Evolutionary conservation across 768 basidiomycete species (phyloP).

Genomic region (Sarcomyxa edulis): DNA sequence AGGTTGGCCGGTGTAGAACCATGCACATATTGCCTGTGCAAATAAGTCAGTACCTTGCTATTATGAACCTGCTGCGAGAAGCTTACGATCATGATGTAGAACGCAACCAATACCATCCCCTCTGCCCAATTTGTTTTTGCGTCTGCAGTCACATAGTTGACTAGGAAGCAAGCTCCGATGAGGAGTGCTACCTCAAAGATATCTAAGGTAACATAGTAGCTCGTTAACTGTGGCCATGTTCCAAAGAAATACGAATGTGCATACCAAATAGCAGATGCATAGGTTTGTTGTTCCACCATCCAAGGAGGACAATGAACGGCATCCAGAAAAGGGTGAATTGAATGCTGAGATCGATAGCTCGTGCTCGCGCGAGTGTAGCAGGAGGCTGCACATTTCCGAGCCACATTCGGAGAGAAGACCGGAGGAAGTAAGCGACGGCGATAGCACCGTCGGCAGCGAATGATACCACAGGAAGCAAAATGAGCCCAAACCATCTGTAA

Average conservation of each 20-base stretch:
- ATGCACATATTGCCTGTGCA: slow-evolving; percentile 51
- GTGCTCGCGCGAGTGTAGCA: slow-evolving; percentile 55
- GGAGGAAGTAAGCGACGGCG: slow-evolving; percentile 52
- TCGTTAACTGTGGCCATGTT: not conserved
- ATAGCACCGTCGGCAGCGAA: slow-evolving; percentile 69
- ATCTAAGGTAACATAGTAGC: no score
- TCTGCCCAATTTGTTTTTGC: slow-evolving; percentile 79
- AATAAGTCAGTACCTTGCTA: slow-evolving; percentile 2
- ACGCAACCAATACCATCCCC: slow-evolving; percentile 59
- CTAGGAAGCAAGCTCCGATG: slow-evolving; percentile 65
- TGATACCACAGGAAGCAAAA: slow-evolving; percentile 67
- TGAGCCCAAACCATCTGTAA: slow-evolving; percentile 67
- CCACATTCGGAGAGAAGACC: slow-evolving; percentile 33
- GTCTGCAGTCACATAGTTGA: slow-evolving; percentile 78
- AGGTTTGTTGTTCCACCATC: slow-evolving; percentile 62
- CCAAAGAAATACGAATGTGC: slow-evolving; percentile 8
- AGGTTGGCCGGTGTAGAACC: slow-evolving; percentile 61
- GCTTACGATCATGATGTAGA: slow-evolving; percentile 62
- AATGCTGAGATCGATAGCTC: slow-evolving; percentile 73
- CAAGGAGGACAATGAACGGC: slow-evolving; percentile 63
- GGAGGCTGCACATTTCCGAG: slow-evolving; percentile 32
- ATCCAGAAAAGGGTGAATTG: slow-evolving; percentile 80
- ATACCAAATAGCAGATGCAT: slow-evolving; percentile 65
- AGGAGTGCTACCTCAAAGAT: slow-evolving; percentile 63
- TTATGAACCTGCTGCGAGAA: not conserved